Base-by-base conservation (phyloP, 2,329 filamentous ascomycete genomes). In the Penicillium thymicola region DNA sequence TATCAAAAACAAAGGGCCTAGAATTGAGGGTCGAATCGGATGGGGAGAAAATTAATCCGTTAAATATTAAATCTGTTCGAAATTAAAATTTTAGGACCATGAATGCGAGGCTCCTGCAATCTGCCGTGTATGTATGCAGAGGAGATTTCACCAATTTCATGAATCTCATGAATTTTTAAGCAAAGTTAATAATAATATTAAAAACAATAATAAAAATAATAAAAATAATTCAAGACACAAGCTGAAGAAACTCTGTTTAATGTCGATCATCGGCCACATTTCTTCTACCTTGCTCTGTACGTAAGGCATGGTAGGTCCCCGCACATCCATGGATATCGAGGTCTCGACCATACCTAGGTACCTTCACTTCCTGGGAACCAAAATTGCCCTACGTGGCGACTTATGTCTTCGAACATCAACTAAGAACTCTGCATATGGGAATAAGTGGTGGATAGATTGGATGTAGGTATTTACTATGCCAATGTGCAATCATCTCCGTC, bases 381-480 rank as follows among this genome's bases (percentile, higher is more conserved):
- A 32, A 32, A 32, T 14, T 9, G 44, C 6, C n/a, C 50, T 50
- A 57, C 50, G 57, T 57, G 57, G 53, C 47, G 50, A 48, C 32
- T 27, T 27, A 27, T 27, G 25, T 25, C 6, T 25, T 25, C 6
- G 25, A 25, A 25, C 25, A 25, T 7, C 5, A 6, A 27, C 25
- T 5, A 23, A 23, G 16, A 32, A 45, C 28, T 32, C 5, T 32
- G 28, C 18, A 32, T 34, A 46, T 32, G 11, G 10, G n/a, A 42
- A 42, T 27, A 51, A 25, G 14, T 45, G 36, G 27, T 14, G 38
- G 37, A 32, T 51, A 44, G 38, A 51, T 51, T 51, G 49, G 9
- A 36, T 44, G 25, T 51, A 51, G 9, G 48, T 43, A 45, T 36
- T 32, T 51, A 45, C 49, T 44, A 51, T n/a, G 41, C 21, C 25